phyloP scores from a whole-genome alignment of 1,139 yeast genomes.

The Protomyces inundatus region DNA sequence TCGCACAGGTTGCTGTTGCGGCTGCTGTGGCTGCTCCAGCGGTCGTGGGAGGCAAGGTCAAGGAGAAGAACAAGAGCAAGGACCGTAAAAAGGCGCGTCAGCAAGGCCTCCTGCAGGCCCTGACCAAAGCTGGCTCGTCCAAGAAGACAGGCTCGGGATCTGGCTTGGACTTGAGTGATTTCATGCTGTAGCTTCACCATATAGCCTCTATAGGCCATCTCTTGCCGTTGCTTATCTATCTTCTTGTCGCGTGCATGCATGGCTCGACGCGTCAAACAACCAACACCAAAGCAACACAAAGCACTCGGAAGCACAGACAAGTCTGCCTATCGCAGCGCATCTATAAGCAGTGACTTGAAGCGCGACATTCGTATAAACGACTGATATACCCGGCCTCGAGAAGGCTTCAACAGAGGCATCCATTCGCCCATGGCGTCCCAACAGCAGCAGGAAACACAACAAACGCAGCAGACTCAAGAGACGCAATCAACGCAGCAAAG shows the following conservation, averaged over 20 bases:
- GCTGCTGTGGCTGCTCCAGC: background rate
- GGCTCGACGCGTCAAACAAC: too few relatives aligned
- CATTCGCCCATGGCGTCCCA: background rate
- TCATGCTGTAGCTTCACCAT: background rate
- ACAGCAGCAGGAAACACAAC: background rate
- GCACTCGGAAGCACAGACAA: too few relatives aligned
- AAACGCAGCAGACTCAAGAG: background rate
- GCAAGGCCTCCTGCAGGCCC: background rate
- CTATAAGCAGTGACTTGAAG: too few relatives aligned
- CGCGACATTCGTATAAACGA: too few relatives aligned
- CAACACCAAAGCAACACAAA: too few relatives aligned
- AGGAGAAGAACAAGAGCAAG: background rate
- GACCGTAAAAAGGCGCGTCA: background rate
- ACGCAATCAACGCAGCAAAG: conserved; percentile 13
- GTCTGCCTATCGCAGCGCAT: too few relatives aligned
- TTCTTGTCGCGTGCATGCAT: too few relatives aligned
- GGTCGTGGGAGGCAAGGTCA: background rate
- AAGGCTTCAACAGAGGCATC: too few relatives aligned
- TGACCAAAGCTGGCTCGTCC: background rate
- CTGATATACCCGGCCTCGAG: too few relatives aligned
- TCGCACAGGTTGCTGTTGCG: too few relatives aligned
- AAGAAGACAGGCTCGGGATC: background rate
- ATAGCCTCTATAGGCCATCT: too few relatives aligned
- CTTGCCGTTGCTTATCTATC: too few relatives aligned
- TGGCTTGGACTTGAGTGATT: background rate